Percentiles rank a stretch among this genome's conserved stretches.
Evolutionary conservation across 2,329 filamentous ascomycete species (phyloP).

Genomic region (Diaporthe eres): DNA sequence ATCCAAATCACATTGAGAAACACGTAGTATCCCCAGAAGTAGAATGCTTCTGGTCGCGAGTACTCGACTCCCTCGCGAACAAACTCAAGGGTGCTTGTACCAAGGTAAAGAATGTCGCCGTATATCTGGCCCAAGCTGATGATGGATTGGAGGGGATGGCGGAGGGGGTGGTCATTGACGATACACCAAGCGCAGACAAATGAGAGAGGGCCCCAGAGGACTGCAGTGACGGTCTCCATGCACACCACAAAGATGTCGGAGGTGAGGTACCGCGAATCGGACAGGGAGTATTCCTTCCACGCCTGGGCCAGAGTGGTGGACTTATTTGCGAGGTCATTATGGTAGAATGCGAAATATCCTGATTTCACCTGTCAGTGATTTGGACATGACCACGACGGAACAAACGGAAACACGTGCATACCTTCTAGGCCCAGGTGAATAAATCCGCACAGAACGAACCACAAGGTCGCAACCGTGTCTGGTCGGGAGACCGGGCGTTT

Average conservation of each 20-base stretch:
- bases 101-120: slow-evolving; percentile 67
- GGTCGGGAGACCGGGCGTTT: slow-evolving; percentile 62
- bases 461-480: slow-evolving; percentile 75
- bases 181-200: slow-evolving; percentile 62
- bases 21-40: slow-evolving; percentile 68
- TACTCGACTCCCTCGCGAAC: slow-evolving; percentile 56
- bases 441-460: slow-evolving; percentile 80
- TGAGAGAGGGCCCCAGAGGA: slow-evolving; percentile 67
- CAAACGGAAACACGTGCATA: slow-evolving; percentile 35
- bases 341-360: slow-evolving; percentile 66
- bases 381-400: neutral
- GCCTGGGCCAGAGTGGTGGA: slow-evolving; percentile 65
- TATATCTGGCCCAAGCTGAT: slow-evolving; percentile 65
- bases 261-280: slow-evolving; percentile 69
- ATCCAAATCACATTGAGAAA: slow-evolving; percentile 69
- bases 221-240: slow-evolving; percentile 68
- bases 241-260: slow-evolving; percentile 67
- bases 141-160: slow-evolving; percentile 63
- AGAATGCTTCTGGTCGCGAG: slow-evolving; percentile 65
- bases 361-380: slow-evolving; percentile 40
- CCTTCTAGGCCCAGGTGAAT: slow-evolving; percentile 61
- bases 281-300: slow-evolving; percentile 72
- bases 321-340: slow-evolving; percentile 55
- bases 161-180: slow-evolving; percentile 58
- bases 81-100: slow-evolving; percentile 61